Evolutionary conservation across 108 stramenopile genomes (phyloP).

Genomic region (Pseudonitzschia delicatissima): DNA sequence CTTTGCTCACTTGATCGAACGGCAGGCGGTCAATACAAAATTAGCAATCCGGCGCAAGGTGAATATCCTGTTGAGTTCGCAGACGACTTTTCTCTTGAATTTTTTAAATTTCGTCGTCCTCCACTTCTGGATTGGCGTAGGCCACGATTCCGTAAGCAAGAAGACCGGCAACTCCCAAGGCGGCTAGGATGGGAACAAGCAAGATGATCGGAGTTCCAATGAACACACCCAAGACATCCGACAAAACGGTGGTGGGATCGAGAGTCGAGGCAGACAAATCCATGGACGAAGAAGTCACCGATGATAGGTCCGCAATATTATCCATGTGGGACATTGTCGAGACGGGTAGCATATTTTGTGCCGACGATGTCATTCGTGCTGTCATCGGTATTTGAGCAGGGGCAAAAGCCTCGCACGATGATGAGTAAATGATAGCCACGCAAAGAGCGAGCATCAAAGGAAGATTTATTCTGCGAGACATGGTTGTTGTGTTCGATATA

Average conservation of each 20-base stretch:
- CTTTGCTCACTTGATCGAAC: too few species aligned
- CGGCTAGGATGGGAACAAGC: slow-evolving; percentile 71
- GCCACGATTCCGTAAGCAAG: slow-evolving; percentile 66
- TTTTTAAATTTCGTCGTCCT: slow-evolving; percentile 50
- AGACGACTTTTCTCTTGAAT: too few species aligned
- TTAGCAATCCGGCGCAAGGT: too few species aligned
- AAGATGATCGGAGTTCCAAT: slow-evolving; percentile 66
- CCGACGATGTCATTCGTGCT: background rate
- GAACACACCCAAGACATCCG: slow-evolving; percentile 57
- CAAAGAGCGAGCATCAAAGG: too few species aligned
- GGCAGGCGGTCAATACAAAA: too few species aligned
- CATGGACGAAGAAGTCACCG: slow-evolving; percentile 14
- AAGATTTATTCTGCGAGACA: too few species aligned
- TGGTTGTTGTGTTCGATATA: too few species aligned
- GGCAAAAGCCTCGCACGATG: slow-evolving; percentile 7
- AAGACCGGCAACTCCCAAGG: slow-evolving; percentile 55
- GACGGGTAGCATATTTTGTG: background rate
- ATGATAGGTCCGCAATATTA: background rate
- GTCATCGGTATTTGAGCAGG: background rate
- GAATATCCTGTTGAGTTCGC: too few species aligned
- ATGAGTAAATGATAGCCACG: too few species aligned
- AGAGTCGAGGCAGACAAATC: slow-evolving; percentile 49
- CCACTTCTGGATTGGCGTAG: slow-evolving; percentile 76
- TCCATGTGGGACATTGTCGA: background rate
- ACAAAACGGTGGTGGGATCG: slow-evolving; percentile 76